Percentiles rank a stretch among this genome's conserved stretches.
Conservation (phyloP, 345 rosid genomes). For the Schrenkiella parvula region DNA sequence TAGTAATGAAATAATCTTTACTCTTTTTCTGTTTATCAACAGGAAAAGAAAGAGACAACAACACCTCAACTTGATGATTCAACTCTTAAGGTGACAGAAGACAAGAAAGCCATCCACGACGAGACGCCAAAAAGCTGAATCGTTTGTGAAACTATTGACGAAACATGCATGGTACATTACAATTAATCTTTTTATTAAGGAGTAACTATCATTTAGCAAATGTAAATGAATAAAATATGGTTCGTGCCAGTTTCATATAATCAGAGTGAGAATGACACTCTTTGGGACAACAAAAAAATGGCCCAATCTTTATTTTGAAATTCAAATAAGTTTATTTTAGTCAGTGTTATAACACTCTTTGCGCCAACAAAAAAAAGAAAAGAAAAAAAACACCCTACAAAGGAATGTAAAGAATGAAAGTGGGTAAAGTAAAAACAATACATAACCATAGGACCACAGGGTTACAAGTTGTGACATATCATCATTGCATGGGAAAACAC, state of each 20-base stretch:
- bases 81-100: slow-evolving; percentile 33
- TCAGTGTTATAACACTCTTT: not conserved
- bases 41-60: slow-evolving; percentile 29
- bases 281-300: too few species aligned
- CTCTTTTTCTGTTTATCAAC: not conserved
- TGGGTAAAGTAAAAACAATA: not conserved
- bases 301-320: not conserved
- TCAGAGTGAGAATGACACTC: too few species aligned
- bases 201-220: not conserved
- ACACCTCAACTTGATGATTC: slow-evolving; percentile 18
- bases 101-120: slow-evolving; percentile 39
- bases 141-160: slow-evolving; percentile 37
- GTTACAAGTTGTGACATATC: slow-evolving; percentile 6
- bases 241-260: not conserved
- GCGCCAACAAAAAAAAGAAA: not conserved
- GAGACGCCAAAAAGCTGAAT: slow-evolving; percentile 29
- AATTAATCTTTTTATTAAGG: too few species aligned
- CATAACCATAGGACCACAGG: slow-evolving; percentile 24
- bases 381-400: not conserved
- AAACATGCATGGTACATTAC: slow-evolving; percentile 28
- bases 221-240: not conserved
- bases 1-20: not conserved
- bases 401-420: not conserved
- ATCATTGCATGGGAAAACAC: slow-evolving; percentile 3
- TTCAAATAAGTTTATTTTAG: not conserved